Evolutionary conservation across 2,329 filamentous ascomycete genomes (phyloP).

Genomic region (Huntiella decipiens): DNA sequence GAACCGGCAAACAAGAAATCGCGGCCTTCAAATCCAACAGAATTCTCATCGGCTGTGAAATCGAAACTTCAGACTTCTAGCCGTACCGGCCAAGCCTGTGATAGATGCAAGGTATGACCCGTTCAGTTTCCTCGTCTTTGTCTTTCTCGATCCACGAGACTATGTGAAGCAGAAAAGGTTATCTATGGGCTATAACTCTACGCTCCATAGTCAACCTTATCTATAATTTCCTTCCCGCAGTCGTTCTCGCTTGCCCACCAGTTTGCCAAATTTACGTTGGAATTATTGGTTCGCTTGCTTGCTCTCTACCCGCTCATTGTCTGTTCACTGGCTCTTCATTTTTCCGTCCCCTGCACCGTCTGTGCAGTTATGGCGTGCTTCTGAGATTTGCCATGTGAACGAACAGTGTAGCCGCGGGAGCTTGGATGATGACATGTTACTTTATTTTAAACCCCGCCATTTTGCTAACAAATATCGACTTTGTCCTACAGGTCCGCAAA

Average conservation of each 20-base stretch:
- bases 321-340: background rate
- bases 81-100: slow-evolving; percentile 67
- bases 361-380: background rate
- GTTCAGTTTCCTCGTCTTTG: too few species aligned
- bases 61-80: slow-evolving; percentile 35
- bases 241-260: background rate
- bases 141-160: too few species aligned
- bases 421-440: too few species aligned
- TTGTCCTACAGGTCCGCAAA: slow-evolving; percentile 40
- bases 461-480: background rate
- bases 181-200: too few species aligned
- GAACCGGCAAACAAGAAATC: background rate
- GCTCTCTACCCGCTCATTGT: background rate
- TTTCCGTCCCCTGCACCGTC: background rate
- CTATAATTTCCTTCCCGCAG: background rate
- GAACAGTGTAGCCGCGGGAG: too few species aligned
- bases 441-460: background rate
- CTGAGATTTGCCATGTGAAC: slow-evolving; percentile 24
- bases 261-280: too few species aligned
- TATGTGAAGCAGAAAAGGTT: too few species aligned
- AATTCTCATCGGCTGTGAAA: slow-evolving; percentile 38
- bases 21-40: slow-evolving; percentile 14
- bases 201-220: background rate
- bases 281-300: too few species aligned
- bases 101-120: slow-evolving; percentile 48